Evolutionary conservation across 257 asterid genomes (phyloP), one percentile per base, ranked within the genome.

Genomic region (Solanum ahanhuiri): DNA sequence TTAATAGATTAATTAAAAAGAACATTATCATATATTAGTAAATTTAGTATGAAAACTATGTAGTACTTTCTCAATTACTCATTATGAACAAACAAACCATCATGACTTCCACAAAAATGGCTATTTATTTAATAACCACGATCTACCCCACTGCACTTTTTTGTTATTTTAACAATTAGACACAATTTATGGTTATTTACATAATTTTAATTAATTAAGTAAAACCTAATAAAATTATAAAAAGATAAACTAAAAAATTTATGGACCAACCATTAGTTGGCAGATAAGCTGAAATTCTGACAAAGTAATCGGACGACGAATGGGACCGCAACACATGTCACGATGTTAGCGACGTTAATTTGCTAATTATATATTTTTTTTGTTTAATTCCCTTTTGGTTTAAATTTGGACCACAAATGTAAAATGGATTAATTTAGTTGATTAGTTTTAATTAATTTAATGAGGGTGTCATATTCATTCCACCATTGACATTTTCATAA

Each of bases 41-140:
- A 37, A 39, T 39, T 39, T 39, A 39, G 41, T 45, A 79, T 85
- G 79, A 84, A 86, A 89, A 73, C 88, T 84, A 85, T 73, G 85
- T 84, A 81, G 73, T 64, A 83, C 83, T 90, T 83, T 81, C 86
- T 83, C 87, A 90, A 48, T 88, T 23, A 73, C 87, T 58, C 81
- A 25, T 17, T 15, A 48, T 60, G 58, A 86, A 57, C 87, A 81
- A 45, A 51, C 83, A 81, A 45, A 69, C 77, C 77, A 89, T 87
- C 88, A 90, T 87, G 89, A 86, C 88, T 84, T 87, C 91, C 92
- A 91, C 92, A 88, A 84, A 60, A 37, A n/a, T 76, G 71, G 60
- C 20, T 58, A 35, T 34, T 9, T 17, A 70, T 34, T 71, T 86
- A 45, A 73, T 69, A 14, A 58, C 57, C 66, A 69, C 31, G 28